Evolutionary conservation across 164 flowering plant species (phyloP), one percentile per base, ranked within the genome.

Genomic region (Protea cynaroides): DNA sequence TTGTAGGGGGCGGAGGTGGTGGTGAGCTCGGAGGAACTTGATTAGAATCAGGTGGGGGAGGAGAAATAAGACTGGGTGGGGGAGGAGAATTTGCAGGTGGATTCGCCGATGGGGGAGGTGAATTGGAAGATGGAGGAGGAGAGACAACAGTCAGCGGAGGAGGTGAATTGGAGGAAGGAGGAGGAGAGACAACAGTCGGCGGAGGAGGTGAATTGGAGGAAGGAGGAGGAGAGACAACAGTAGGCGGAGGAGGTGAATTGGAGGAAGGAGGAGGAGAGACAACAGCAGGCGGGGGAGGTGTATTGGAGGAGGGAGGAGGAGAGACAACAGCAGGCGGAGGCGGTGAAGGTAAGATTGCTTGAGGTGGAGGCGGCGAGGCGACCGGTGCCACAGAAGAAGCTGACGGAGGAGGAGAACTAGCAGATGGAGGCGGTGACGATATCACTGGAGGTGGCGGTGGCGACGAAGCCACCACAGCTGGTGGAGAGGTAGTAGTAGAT

Each of bases 41-140:
- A 67, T 69, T 56, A 56, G 76, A 62, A 62, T 25, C 55, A 40
- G 83, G 65, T 25, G 84, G 71, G 38, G 70, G 61, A 23, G 84
- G 79, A 7, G 86, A 74, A 22, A 75, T 46, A 14, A 46, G 7
- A 0, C 76, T 38, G 69, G 53, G 51, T 70, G 70, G 1, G 84
- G 80, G 86, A 8, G 82, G 82, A 14, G 86, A 57, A 59, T 59
- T 73, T 47, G 25, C 15, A 72, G 85, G 81, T 21, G 85, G 79
- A 1, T 36, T 65, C 34, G 71, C 25, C 14, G 78, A 12, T 29
- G 50, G 50, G 10, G 50, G 50, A 14, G 50, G 50, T 10, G 50
- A 46, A 46, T 46, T 46, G 50, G 50, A 46, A 17, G 50, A 17
- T 14, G 50, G 14, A 10, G 74, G 78, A 63, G 82, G 69, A 1